Conservation (phyloP, 116 monocot species). For the Papilionanthe hybrid region DNA sequence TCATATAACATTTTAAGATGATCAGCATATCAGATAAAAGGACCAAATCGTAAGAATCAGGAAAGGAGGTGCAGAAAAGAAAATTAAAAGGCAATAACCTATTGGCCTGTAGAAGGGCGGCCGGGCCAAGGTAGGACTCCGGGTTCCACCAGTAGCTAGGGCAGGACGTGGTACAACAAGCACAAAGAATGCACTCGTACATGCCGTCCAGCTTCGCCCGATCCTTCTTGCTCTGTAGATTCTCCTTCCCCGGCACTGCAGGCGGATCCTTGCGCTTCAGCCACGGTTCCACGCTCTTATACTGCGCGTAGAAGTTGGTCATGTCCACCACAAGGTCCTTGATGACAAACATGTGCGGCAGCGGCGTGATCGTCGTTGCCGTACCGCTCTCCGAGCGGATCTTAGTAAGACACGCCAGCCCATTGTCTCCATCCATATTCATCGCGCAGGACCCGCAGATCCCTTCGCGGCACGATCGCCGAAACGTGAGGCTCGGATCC, state of each 20-base stretch:
- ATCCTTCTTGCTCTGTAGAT: slow-evolving; percentile 76
- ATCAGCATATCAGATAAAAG: background rate
- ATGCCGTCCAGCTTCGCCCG: slow-evolving; percentile 86
- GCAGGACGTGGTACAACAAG: slow-evolving; percentile 92
- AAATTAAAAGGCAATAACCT: slow-evolving; percentile 32
- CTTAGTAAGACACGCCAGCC: slow-evolving; percentile 90
- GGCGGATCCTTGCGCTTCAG: slow-evolving; percentile 84
- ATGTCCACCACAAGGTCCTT: slow-evolving; percentile 96
- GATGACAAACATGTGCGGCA: slow-evolving; percentile 91
- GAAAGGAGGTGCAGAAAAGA: background rate
- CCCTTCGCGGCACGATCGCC: slow-evolving; percentile 90
- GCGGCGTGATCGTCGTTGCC: slow-evolving; percentile 56
- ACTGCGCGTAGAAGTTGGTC: slow-evolving; percentile 92
- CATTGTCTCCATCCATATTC: slow-evolving; percentile 91
- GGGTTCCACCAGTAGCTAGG: slow-evolving; percentile 99
- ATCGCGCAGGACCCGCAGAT: slow-evolving; percentile 96
- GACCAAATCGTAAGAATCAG: background rate
- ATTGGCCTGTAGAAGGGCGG: slow-evolving; percentile 85
- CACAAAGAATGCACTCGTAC: slow-evolving; percentile 96
- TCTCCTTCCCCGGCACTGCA: slow-evolving; percentile 56
- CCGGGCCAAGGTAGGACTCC: slow-evolving; percentile 84
- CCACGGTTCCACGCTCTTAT: slow-evolving; percentile 97
- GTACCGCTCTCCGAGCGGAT: slow-evolving; percentile 22
- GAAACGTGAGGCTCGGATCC: slow-evolving; percentile 77
- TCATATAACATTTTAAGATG: background rate